Evolutionary conservation across 2,329 filamentous ascomycete species (phyloP).

Genomic region (Aspergillus jensenii): DNA sequence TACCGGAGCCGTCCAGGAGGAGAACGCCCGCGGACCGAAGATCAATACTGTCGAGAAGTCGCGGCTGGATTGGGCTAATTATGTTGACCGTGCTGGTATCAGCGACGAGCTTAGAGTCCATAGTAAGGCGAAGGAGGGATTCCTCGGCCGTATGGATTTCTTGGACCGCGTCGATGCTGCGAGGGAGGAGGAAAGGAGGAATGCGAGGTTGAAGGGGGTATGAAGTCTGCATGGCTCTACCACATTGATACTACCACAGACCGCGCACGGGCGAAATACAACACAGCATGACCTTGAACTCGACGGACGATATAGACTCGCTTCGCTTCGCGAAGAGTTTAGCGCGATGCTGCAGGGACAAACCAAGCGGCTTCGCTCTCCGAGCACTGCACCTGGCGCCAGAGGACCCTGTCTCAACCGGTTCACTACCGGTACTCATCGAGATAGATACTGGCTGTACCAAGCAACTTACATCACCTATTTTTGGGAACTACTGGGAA

Average conservation of each 20-base stretch:
- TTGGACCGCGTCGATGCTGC: constrained; percentile 58
- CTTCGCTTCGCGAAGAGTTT: too few relatives aligned
- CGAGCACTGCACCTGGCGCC: neutral
- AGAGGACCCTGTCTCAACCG: neutral
- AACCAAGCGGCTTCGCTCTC: neutral
- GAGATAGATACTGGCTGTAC: neutral
- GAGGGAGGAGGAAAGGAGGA: constrained; percentile 56
- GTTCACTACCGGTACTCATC: neutral
- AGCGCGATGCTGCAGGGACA: neutral
- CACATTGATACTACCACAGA: neutral
- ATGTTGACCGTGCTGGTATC: constrained; percentile 61
- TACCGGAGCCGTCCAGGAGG: constrained; percentile 24
- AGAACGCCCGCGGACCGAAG: constrained; percentile 52
- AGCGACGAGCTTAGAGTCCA: constrained; percentile 62
- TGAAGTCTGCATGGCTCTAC: constrained; percentile 5
- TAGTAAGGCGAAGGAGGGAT: constrained; percentile 62
- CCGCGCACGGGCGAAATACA: neutral
- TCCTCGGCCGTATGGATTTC: constrained; percentile 63
- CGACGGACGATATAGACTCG: too few relatives aligned
- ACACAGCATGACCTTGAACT: neutral
- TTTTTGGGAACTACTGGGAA: neutral
- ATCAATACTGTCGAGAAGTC: constrained; percentile 68
- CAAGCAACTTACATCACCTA: neutral
- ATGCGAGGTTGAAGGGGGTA: constrained; percentile 48
- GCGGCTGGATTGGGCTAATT: constrained; percentile 64